phyloP scores from a whole-genome alignment of 2,329 filamentous ascomycete species.

The Colletotrichum neosansevieriae region DNA sequence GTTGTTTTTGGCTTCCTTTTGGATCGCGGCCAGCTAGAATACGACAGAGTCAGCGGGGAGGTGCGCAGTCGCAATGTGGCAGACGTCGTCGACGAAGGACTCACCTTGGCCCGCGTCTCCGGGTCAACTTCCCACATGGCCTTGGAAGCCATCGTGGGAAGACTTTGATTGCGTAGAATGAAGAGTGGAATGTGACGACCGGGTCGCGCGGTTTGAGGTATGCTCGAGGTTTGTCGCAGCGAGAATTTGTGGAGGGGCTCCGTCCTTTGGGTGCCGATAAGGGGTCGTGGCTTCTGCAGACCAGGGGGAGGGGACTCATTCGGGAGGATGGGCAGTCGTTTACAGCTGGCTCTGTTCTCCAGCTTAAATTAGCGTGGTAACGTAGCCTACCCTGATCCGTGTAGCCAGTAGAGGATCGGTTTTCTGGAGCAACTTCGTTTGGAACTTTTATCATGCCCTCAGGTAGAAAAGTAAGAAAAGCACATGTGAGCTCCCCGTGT shows the following conservation, averaged over 20 bases:
- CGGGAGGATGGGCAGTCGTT: conserved; percentile 16
- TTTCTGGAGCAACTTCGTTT: not conserved
- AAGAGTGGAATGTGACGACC: conserved; percentile 10
- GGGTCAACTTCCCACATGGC: conserved; percentile 99
- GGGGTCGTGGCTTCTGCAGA: conserved; percentile 30
- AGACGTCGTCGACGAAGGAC: conserved; percentile 37
- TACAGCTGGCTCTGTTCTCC: conserved; percentile 20
- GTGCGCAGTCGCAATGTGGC: conserved; percentile 16
- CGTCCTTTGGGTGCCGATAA: conserved; percentile 32
- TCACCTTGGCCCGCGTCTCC: conserved; percentile 93
- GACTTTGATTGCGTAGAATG: not conserved
- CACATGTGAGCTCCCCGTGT: not conserved
- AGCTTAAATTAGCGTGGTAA: conserved; percentile 17
- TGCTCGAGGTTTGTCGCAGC: conserved; percentile 30
- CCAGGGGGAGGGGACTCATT: conserved; percentile 20
- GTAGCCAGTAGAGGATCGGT: not conserved
- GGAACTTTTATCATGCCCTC: not conserved
- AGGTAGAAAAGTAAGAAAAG: not conserved
- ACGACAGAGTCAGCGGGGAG: conserved; percentile 31
- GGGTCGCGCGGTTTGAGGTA: conserved; percentile 4
- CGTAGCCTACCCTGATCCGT: not conserved
- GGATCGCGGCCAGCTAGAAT: conserved; percentile 84
- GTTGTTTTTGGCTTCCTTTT: conserved; percentile 90
- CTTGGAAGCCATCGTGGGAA: conserved; percentile 71
- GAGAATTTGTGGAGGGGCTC: conserved; percentile 37